Conservation (phyloP, 306 rosid genomes). For the Acmispon strigosus region DNA sequence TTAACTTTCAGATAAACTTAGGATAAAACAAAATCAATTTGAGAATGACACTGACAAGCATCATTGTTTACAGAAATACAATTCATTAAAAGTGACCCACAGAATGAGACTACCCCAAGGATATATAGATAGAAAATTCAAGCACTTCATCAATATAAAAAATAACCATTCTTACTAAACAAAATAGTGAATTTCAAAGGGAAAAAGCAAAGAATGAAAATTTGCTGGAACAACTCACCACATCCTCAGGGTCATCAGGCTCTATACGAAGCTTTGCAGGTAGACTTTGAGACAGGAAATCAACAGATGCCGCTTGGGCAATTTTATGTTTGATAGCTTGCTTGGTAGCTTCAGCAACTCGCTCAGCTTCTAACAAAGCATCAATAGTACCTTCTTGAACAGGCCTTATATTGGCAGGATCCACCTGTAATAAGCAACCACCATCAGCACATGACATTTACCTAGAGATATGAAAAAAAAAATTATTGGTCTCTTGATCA, state of each 20-base stretch:
- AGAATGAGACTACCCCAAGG: too few relatives aligned
- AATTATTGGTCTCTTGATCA: not conserved
- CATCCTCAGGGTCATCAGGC: slow-evolving; percentile 94
- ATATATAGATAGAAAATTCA: too few relatives aligned
- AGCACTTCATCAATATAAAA: not conserved
- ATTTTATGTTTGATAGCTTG: slow-evolving; percentile 89
- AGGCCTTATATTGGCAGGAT: too few relatives aligned
- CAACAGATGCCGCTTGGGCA: slow-evolving; percentile 86
- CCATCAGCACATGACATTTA: not conserved
- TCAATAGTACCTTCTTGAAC: too few relatives aligned
- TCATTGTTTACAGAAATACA: too few relatives aligned
- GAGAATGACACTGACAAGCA: too few relatives aligned
- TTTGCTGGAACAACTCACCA: slow-evolving; percentile 44
- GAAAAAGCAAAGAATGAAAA: not conserved
- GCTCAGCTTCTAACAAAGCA: too few relatives aligned
- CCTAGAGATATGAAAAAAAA: not conserved
- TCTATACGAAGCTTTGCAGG: slow-evolving; percentile 94
- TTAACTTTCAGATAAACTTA: too few relatives aligned
- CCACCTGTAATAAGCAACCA: slow-evolving; percentile 62
- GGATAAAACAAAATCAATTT: too few relatives aligned
- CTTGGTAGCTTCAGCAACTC: slow-evolving; percentile 97
- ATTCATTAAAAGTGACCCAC: too few relatives aligned
- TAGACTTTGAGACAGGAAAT: slow-evolving; percentile 63
- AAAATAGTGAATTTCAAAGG: not conserved
- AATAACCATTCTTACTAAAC: not conserved